Base-by-base conservation (phyloP, 371 early-diverging fungal genomes). In the Syncephalastrum monosporum region DNA sequence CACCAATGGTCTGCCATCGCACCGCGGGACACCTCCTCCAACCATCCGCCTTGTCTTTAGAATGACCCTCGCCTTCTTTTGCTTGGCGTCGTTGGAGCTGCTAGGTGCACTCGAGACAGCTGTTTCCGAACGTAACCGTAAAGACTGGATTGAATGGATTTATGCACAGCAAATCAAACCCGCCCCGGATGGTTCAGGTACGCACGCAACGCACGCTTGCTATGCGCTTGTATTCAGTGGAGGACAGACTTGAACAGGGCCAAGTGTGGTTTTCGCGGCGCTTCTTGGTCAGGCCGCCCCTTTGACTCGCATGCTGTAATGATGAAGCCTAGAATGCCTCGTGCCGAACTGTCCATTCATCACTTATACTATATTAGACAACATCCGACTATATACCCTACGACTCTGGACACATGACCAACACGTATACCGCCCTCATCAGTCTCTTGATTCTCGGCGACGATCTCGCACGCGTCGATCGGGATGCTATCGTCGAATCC, bases 121-220 rank as follows among this genome's bases (percentile, higher is more conserved):
- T 6, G 53, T 91, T 12, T 55, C 79, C 0, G 72, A 68, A 12
- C 73, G 81, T 51, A 70, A 88, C 60, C 82, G 82, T 53, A 47
- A 65, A 4, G 83, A 73, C n/a, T 91, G 91, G 86, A 86, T 96
- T 42, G 94, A 96, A 21, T 98, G 98, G 98, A 88, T 97, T 41
- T 98, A 98, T 77, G 89, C 89, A 19, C 95, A 94, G 71, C 97
- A 97, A 67, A 76, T 95, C 7, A 53, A 73, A 5, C 75, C 80
- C 3, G 64, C 69, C 17, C 47, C 54, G 17, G 61, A 55, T 19
- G 54, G 53, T 33, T 1, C 29, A 19, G 45, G 33, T 45, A 27
- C 27, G 45, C 42, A 13, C 1, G 5, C 12, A 42, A 13, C 1
- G 5, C 12, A 42, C 5, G 10, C 15, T 23, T 5, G 38, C 5